Percentiles rank a stretch among this genome's conserved stretches.
These are phyloP conservation scores for Alternaria dauci DNA, from an alignment of 2,329 filamentous ascomycete species.

Conservation along the genomic window DNA sequence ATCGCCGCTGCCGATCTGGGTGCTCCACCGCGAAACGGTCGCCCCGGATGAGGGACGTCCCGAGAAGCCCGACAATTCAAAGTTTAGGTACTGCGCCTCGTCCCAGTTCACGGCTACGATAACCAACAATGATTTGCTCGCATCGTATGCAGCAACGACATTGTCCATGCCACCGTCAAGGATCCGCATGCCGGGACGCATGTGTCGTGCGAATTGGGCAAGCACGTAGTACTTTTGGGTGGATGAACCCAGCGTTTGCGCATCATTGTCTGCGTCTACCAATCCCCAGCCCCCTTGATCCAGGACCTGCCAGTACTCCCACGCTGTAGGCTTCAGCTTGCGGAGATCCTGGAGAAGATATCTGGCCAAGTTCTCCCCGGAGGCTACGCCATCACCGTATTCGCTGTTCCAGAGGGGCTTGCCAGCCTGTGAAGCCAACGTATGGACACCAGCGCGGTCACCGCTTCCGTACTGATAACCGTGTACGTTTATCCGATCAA, in stretches of 20 bases:
- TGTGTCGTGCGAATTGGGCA: slow-evolving; percentile 16
- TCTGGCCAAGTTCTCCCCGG: slow-evolving; percentile 7
- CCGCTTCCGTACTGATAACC: slow-evolving; percentile 14
- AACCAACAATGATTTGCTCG: slow-evolving; percentile 8
- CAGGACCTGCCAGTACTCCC: slow-evolving; percentile 17
- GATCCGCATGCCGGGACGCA: slow-evolving; percentile 14
- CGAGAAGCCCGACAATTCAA: slow-evolving; percentile 16
- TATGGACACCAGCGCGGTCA: slow-evolving; percentile 9
- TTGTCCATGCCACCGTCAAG: slow-evolving; percentile 15
- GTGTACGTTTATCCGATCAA: slow-evolving; percentile 12
- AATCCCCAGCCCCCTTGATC: slow-evolving; percentile 15
- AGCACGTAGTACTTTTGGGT: slow-evolving; percentile 18
- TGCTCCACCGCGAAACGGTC: slow-evolving; percentile 13
- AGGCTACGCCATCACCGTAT: slow-evolving; percentile 11
- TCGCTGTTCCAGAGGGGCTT: slow-evolving; percentile 17
- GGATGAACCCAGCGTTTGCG: slow-evolving; percentile 8
- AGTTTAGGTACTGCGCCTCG: slow-evolving; percentile 13
- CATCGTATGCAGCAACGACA: slow-evolving; percentile 15
- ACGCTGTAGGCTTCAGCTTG: slow-evolving; percentile 12
- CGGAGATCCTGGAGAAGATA: slow-evolving; percentile 14
- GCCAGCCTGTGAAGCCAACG: slow-evolving; percentile 3
- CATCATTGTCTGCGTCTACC: slow-evolving; percentile 15
- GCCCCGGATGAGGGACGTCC: slow-evolving; percentile 2
- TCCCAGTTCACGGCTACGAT: slow-evolving; percentile 17
- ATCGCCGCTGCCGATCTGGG: slow-evolving; percentile 13